Conservation (phyloP, 768 basidiomycete genomes). For the Tephrocybe rancida region DNA sequence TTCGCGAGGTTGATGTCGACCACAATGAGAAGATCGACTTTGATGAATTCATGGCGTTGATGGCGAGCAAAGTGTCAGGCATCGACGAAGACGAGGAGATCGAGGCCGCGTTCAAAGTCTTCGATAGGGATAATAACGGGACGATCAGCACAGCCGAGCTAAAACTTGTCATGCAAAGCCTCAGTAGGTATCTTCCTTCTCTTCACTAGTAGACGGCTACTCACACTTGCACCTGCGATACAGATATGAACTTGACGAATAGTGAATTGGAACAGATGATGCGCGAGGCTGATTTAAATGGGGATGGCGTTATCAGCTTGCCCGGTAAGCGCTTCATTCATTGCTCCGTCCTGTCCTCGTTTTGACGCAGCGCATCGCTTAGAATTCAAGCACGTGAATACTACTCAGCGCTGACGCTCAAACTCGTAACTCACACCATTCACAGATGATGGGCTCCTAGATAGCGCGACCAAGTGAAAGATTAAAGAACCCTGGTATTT, state of each 20-base stretch:
- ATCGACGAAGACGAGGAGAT: conserved; percentile 48
- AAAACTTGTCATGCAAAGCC: conserved; percentile 91
- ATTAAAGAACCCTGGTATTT: too few species aligned
- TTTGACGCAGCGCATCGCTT: neutral
- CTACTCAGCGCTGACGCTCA: neutral
- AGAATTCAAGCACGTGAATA: conserved; percentile 19
- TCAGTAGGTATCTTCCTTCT: conserved; percentile 53
- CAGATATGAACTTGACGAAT: conserved; percentile 68
- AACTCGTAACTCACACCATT: neutral
- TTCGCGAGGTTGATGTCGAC: conserved; percentile 49
- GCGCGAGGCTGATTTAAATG: conserved; percentile 83
- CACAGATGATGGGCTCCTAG: conserved; percentile 10
- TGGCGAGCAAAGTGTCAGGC: conserved; percentile 43
- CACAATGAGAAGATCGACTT: conserved; percentile 49
- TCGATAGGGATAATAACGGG: conserved; percentile 96
- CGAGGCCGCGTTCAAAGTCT: conserved; percentile 59
- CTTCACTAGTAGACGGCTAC: neutral
- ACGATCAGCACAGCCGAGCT: conserved; percentile 89
- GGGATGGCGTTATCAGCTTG: conserved; percentile 85
- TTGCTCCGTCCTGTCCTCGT: neutral
- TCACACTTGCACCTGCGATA: neutral
- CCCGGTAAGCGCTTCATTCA: conserved; percentile 46
- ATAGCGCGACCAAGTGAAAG: too few species aligned
- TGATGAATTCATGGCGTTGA: conserved; percentile 47
- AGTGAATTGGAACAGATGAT: conserved; percentile 90